Evolutionary conservation across 2,329 filamentous ascomycete genomes (phyloP).

Genomic region (Thermothelomyces thermophilus): DNA sequence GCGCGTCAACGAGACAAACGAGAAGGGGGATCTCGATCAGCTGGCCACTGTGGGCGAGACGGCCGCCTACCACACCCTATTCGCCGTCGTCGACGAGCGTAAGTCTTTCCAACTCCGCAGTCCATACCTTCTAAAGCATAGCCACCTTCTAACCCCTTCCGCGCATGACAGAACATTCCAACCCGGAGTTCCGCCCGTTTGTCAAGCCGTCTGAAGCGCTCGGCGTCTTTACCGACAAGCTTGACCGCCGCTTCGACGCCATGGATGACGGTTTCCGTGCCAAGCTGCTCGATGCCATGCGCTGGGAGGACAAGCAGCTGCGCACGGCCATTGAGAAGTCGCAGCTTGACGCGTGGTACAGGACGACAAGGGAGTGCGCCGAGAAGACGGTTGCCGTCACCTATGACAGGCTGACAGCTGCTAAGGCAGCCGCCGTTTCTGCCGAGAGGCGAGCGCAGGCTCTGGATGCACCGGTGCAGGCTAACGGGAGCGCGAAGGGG

Average conservation of each 20-base stretch:
- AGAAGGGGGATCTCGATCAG: constrained; percentile 64
- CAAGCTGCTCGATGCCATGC: constrained; percentile 65
- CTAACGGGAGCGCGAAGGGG: neutral
- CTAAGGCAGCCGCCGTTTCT: neutral
- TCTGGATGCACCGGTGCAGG: neutral
- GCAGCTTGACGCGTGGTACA: constrained; percentile 61
- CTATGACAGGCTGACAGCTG: constrained; percentile 16
- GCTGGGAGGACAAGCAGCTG: constrained; percentile 63
- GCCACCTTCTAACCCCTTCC: neutral
- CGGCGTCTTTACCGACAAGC: constrained; percentile 54
- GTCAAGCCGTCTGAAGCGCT: constrained; percentile 47
- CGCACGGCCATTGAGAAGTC: constrained; percentile 59
- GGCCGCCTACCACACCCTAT: constrained; percentile 60
- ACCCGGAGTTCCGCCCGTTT: constrained; percentile 38
- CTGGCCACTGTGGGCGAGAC: constrained; percentile 58
- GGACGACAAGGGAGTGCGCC: constrained; percentile 24
- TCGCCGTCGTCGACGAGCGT: constrained; percentile 59
- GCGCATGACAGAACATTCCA: constrained; percentile 28
- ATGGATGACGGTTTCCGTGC: constrained; percentile 58
- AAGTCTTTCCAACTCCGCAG: constrained; percentile 31
- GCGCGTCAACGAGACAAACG: constrained; percentile 67
- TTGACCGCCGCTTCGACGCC: constrained; percentile 53
- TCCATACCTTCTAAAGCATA: neutral
- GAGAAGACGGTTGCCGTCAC: constrained; percentile 26
- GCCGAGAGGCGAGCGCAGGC: neutral